Evolutionary conservation across 257 asterid genomes (phyloP).

Genomic region (Salvia miltiorrhiza): DNA sequence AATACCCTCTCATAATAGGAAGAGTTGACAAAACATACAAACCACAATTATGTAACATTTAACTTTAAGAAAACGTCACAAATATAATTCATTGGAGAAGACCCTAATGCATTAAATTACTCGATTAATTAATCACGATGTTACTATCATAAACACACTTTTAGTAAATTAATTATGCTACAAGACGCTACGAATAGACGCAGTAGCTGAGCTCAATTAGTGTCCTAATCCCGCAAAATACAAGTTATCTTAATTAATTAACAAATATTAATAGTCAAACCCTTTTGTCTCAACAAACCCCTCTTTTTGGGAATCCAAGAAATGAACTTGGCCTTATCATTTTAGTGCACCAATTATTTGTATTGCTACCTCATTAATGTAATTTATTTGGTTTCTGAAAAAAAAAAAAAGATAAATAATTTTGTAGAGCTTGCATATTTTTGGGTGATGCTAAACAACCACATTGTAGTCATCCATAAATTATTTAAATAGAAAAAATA

Average conservation of each 20-base stretch:
- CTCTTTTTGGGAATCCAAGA: slow-evolving; percentile 45
- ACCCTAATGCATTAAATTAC: too few relatives aligned
- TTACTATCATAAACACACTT: slow-evolving; percentile 38
- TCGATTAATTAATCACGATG: slow-evolving; percentile 31
- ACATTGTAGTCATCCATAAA: too few relatives aligned
- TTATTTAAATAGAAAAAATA: too few relatives aligned
- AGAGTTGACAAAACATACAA: slow-evolving; percentile 42
- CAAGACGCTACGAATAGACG: slow-evolving; percentile 38
- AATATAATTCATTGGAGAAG: slow-evolving; percentile 25
- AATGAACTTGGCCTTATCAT: slow-evolving; percentile 39
- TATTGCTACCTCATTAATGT: slow-evolving; percentile 22
- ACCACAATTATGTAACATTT: slow-evolving; percentile 1
- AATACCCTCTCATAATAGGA: not conserved
- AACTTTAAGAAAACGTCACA: slow-evolving; percentile 4
- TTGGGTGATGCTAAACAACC: too few relatives aligned
- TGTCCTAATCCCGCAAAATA: slow-evolving; percentile 23
- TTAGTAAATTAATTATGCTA: slow-evolving; percentile 20
- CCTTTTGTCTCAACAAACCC: slow-evolving; percentile 42
- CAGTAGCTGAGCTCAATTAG: slow-evolving; percentile 43
- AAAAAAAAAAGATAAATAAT: too few relatives aligned
- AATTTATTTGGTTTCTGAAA: too few relatives aligned
- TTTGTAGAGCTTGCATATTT: too few relatives aligned
- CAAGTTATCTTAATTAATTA: slow-evolving; percentile 19
- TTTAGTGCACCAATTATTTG: slow-evolving; percentile 16
- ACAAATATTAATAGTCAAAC: slow-evolving; percentile 37